Evolutionary conservation across 768 basidiomycete genomes (phyloP).

Genomic region (Termitomyces titanicus): DNA sequence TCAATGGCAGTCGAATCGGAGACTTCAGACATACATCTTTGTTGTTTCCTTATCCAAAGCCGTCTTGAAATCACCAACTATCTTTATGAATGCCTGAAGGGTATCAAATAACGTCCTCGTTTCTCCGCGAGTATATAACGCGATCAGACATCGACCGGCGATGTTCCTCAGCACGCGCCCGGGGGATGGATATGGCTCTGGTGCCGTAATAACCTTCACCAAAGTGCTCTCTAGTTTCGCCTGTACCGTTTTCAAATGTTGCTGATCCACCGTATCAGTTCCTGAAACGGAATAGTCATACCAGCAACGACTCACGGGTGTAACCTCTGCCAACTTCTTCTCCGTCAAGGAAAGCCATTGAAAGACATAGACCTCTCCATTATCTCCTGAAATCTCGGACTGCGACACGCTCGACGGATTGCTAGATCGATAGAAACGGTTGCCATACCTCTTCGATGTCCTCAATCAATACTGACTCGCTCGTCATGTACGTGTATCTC

Average conservation of each 20-base stretch:
- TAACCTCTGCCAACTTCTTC: conserved; percentile 45
- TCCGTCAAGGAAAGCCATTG: conserved; percentile 77
- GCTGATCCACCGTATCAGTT: conserved; percentile 39
- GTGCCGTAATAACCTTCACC: conserved; percentile 63
- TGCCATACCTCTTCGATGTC: conserved; percentile 27
- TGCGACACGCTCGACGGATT: conserved; percentile 24
- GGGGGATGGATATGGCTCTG: conserved; percentile 71
- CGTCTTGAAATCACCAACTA: conserved; percentile 68
- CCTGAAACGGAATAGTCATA: neutral
- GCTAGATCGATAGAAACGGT: neutral
- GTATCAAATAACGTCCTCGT: conserved; percentile 85
- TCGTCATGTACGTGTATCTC: neutral
- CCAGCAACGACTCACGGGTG: conserved; percentile 43
- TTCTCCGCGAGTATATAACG: conserved; percentile 77
- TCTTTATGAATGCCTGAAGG: conserved; percentile 70
- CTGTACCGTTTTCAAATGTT: conserved; percentile 63
- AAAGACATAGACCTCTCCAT: conserved; percentile 79
- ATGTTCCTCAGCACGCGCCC: conserved; percentile 84
- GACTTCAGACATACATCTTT: conserved; percentile 53
- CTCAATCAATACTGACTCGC: conserved; percentile 16
- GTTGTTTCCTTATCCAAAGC: conserved; percentile 51
- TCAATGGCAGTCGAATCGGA: conserved; percentile 5
- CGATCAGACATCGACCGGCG: conserved; percentile 71
- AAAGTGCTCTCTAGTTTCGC: conserved; percentile 56
- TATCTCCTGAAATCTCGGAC: conserved; percentile 69